Base-by-base conservation (phyloP, 805 yeast genomes). In the Metschnikowia arizonensis region DNA sequence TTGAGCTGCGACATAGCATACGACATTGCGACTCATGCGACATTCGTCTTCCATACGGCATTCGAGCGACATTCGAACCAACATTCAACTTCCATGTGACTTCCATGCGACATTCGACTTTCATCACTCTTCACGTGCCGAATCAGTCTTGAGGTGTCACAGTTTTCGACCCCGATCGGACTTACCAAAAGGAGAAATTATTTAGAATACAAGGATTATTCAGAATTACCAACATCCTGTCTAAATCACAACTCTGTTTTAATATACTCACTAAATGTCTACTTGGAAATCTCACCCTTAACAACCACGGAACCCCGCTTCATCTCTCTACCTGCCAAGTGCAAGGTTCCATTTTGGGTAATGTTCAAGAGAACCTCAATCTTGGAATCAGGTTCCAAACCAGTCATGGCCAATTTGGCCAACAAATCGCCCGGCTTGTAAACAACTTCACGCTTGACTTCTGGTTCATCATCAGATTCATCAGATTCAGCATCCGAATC, bases 381-480 rank as follows among this genome's bases (percentile, higher is more conserved):
- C 59, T 80, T 77, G 47, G 78, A 66, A 54, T 81, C 82, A 42
- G 78, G 76, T 59, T 78, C 74, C 57, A 81, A 83, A 56, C 81
- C 88, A 64, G 82, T 79, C 50, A 90, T 73, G 42, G 83, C 84
- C 55, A 89, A 72, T 62, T 86, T 87, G 53, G 89, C 95, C 58
- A 93, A 76, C 58, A 80, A 77, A 43, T 79, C 76, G 53, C 88
- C 88, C 52, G 89, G 79, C 60, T 78, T 78, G 73, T 81, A 82
- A 37, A 81, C 82, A 53, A 84, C 84, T 71, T 81, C 86, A 68
- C 81, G 83, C 53, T 80, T 71, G 62, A 88, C 76, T 68, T 90
- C 97, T 54, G 96, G 97, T 73, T 90, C 97, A 54, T 87, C 95
- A 58, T 88, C 96, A 10, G 71, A 68, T 42, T 63, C 69, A 53